Evolutionary conservation across 1,284 basidiomycete species (phyloP).

Genomic region (Ustilago cynodontis): DNA sequence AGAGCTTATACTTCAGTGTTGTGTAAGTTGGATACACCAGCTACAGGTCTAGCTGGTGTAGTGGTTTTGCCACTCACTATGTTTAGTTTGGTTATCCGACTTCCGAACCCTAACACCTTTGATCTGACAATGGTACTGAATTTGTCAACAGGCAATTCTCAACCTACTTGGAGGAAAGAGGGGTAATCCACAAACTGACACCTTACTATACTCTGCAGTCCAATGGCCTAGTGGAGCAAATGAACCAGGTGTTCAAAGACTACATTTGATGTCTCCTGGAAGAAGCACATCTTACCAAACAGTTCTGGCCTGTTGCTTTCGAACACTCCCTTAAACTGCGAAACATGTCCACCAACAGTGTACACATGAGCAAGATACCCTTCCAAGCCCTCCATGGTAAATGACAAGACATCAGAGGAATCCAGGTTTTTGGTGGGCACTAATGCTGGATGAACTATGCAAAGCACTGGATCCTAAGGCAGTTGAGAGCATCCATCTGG

Average conservation of each 20-base stretch:
- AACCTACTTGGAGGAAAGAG: neutral
- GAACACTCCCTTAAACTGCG: neutral
- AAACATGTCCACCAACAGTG: neutral
- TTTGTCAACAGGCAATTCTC: neutral
- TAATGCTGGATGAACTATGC: neutral
- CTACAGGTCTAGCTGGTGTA: too few relatives aligned
- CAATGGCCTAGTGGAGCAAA: neutral
- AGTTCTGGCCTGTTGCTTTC: constrained; percentile 1
- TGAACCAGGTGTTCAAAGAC: constrained; percentile 2
- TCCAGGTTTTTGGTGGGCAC: constrained; percentile 1
- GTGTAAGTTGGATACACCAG: too few relatives aligned
- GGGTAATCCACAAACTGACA: neutral
- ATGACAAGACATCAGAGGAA: neutral
- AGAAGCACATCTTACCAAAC: neutral
- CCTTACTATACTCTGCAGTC: neutral
- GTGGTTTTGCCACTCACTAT: too few relatives aligned
- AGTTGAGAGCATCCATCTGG: neutral
- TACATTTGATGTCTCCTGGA: neutral
- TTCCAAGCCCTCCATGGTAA: neutral
- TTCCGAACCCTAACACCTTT: too few relatives aligned
- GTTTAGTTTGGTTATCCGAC: too few relatives aligned
- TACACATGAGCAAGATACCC: neutral
- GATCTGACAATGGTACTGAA: neutral
- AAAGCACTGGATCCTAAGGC: neutral
- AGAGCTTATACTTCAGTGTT: too few relatives aligned